Conservation (phyloP, 2,329 filamentous ascomycete genomes). For the Penicillium brevicompactum region DNA sequence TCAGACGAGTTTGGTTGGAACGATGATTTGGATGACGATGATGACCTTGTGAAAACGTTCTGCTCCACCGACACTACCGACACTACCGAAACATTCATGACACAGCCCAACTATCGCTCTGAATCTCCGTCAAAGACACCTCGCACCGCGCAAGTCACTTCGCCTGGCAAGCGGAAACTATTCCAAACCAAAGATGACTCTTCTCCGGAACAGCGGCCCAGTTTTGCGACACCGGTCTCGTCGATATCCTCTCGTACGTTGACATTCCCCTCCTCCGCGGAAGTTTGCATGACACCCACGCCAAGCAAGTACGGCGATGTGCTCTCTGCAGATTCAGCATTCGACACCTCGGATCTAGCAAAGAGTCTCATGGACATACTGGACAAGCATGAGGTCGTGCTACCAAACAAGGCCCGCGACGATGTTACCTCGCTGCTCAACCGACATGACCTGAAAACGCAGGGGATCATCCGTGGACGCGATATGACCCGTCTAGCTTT, state of each 20-base stretch:
- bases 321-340: conserved; percentile 20
- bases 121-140: conserved; percentile 41
- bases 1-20: conserved; percentile 43
- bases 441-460: conserved; percentile 59
- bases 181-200: conserved; percentile 23
- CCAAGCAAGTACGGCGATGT: conserved; percentile 33
- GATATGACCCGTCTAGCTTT: conserved; percentile 66
- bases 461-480: conserved; percentile 65
- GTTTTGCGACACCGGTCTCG: conserved; percentile 16
- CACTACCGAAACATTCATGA: conserved; percentile 14
- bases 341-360: conserved; percentile 24
- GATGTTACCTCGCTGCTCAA: conserved; percentile 51
- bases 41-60: conserved; percentile 18
- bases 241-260: conserved; percentile 7
- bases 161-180: conserved; percentile 42
- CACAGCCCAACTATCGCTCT: conserved; percentile 35
- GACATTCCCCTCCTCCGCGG: conserved; percentile 26
- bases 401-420: conserved; percentile 37
- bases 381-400: conserved; percentile 34
- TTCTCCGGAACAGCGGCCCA: background rate
- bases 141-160: conserved; percentile 33
- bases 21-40: conserved; percentile 37
- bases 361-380: conserved; percentile 35
- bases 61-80: conserved; percentile 14
- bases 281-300: conserved; percentile 36